phyloP scores from a whole-genome alignment of 2,329 filamentous ascomycete genomes.

The Aspergillus aculeatinus region DNA sequence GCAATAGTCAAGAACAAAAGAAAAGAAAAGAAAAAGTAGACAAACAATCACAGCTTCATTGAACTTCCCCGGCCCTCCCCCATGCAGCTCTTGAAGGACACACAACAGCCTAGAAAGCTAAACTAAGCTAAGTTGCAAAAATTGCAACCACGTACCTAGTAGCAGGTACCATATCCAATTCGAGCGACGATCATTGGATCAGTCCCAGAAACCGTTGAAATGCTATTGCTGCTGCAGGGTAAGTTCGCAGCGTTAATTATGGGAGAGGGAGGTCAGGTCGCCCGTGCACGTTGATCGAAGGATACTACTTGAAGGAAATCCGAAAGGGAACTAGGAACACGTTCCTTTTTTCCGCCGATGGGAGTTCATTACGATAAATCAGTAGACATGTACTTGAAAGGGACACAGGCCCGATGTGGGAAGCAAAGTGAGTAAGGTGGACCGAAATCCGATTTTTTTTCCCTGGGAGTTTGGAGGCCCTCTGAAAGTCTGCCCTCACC shows the following conservation, averaged over 20 bases:
- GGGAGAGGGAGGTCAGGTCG: neutral
- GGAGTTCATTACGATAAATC: neutral
- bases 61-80: neutral
- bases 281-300: neutral
- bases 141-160: neutral
- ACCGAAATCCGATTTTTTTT: neutral
- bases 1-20: neutral
- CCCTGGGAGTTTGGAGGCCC: neutral
- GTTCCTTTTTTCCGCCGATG: neutral
- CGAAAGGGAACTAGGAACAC: neutral
- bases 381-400: neutral
- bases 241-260: too few species aligned
- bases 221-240: neutral
- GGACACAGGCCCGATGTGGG: neutral
- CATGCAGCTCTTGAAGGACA: neutral
- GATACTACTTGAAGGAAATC: neutral
- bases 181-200: neutral
- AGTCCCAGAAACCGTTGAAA: neutral
- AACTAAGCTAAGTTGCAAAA: neutral
- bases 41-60: neutral
- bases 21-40: neutral
- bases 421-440: neutral
- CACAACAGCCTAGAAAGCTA: neutral
- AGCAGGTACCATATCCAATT: neutral
- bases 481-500: neutral